Conservation (phyloP, 495 filamentous ascomycete species). For the Schizothecium vesticola region DNA sequence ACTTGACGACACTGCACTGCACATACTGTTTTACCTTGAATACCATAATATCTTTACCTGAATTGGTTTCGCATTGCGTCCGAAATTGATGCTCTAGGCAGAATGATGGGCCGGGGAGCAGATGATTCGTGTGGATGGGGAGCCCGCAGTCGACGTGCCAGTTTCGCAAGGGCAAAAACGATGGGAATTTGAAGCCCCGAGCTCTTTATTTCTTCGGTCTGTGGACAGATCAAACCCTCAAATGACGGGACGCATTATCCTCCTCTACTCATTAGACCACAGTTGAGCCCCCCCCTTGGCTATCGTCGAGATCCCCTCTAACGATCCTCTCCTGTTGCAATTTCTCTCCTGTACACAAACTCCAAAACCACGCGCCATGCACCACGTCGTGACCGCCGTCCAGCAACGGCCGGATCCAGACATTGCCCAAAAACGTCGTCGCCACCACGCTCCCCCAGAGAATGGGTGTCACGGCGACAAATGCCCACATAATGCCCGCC, state of each 20-base stretch:
- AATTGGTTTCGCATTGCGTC: neutral
- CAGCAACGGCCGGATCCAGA: conserved; percentile 36
- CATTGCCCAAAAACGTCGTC: conserved; percentile 47
- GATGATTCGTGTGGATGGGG: neutral
- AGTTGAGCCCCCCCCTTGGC: neutral
- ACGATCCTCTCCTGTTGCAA: conserved; percentile 24
- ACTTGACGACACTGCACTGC: neutral
- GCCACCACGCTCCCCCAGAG: conserved; percentile 42
- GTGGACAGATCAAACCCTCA: no score
- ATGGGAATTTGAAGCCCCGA: neutral
- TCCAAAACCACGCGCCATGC: conserved; percentile 21
- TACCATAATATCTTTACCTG: neutral
- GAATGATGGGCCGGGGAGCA: neutral
- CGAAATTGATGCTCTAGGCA: neutral
- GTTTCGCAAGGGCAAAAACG: neutral
- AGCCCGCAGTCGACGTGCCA: neutral
- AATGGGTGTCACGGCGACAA: conserved; percentile 50
- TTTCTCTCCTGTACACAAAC: conserved; percentile 13
- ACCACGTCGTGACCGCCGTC: conserved; percentile 24
- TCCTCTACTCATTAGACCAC: no score
- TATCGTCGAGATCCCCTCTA: conserved; percentile 10
- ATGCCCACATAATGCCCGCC: conserved; percentile 52
- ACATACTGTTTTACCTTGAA: neutral
- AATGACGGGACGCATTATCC: no score
- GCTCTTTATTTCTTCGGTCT: no score